These are phyloP conservation scores for Teratosphaeria viscida DNA, from an alignment of 2,329 filamentous ascomycete genomes.

Conservation along the genomic window DNA sequence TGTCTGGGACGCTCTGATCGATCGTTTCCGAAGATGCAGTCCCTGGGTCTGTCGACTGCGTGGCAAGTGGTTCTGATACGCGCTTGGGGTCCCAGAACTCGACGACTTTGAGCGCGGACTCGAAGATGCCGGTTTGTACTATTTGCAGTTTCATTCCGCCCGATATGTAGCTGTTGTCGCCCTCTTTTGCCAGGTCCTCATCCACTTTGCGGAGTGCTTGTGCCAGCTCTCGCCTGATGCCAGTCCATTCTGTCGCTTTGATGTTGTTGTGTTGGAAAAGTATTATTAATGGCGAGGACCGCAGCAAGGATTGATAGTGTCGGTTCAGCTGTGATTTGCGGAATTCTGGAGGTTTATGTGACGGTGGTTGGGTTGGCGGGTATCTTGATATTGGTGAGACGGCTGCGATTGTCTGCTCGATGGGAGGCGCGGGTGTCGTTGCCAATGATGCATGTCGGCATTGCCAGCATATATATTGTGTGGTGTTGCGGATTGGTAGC, in stretches of 20 bases:
- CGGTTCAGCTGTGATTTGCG: slow-evolving; percentile 84
- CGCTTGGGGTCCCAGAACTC: slow-evolving; percentile 56
- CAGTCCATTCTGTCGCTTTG: slow-evolving; percentile 62
- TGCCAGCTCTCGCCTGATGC: slow-evolving; percentile 59
- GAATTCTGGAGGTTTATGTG: slow-evolving; percentile 72
- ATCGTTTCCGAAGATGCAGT: slow-evolving; percentile 26
- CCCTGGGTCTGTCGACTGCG: slow-evolving; percentile 14
- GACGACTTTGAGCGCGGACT: slow-evolving; percentile 70
- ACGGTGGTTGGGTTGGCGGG: slow-evolving; percentile 67
- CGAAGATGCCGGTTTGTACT: slow-evolving; percentile 80
- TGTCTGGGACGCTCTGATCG: slow-evolving; percentile 19
- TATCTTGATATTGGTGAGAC: slow-evolving; percentile 37
- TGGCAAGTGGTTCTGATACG: slow-evolving; percentile 2
- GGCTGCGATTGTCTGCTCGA: slow-evolving; percentile 38
- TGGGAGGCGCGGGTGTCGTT: slow-evolving; percentile 42
- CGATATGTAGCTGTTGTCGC: slow-evolving; percentile 43
- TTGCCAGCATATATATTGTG: slow-evolving; percentile 26
- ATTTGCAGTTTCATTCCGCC: slow-evolving; percentile 58
- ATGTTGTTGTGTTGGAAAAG: slow-evolving; percentile 77
- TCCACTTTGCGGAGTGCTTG: slow-evolving; percentile 55
- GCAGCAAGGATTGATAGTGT: slow-evolving; percentile 78
- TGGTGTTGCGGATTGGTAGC: slow-evolving; percentile 16
- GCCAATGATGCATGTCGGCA: slow-evolving; percentile 39
- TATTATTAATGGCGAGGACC: slow-evolving; percentile 73
- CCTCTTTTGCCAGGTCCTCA: slow-evolving; percentile 49